Evolutionary conservation across 768 basidiomycete species (phyloP).

Genomic region (Amylocystis lapponica): DNA sequence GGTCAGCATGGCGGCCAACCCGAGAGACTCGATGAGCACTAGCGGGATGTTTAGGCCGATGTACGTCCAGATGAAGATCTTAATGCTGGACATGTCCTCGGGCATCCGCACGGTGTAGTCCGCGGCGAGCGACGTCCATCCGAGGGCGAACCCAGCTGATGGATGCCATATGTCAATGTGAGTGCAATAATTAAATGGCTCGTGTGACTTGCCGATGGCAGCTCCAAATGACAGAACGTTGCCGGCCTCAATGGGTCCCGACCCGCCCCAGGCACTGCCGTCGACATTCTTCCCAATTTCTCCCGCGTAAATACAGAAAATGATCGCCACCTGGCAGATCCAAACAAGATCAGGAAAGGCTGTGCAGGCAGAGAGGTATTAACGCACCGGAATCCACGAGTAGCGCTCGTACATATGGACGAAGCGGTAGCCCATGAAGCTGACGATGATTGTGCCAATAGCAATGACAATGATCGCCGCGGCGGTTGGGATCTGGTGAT

Average conservation of each 20-base stretch:
- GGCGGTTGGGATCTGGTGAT: slow-evolving; percentile 28
- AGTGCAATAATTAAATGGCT: too few relatives aligned
- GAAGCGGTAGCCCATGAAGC: slow-evolving; percentile 36
- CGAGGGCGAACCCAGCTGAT: slow-evolving; percentile 29
- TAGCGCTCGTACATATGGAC: slow-evolving; percentile 38
- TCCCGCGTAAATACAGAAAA: slow-evolving; percentile 30
- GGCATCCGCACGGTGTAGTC: slow-evolving; percentile 41
- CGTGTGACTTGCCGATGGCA: slow-evolving; percentile 13
- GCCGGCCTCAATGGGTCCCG: slow-evolving; percentile 28
- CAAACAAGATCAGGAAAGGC: slow-evolving; percentile 11
- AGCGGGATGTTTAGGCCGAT: slow-evolving; percentile 25
- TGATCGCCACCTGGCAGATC: slow-evolving; percentile 36
- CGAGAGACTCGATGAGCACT: slow-evolving; percentile 37
- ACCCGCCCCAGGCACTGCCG: slow-evolving; percentile 19
- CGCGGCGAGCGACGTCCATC: slow-evolving; percentile 35
- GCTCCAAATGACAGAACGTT: slow-evolving; percentile 33
- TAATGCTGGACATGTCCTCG: slow-evolving; percentile 19
- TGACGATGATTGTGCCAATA: slow-evolving; percentile 30
- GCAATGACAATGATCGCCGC: slow-evolving; percentile 42
- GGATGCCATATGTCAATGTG: not conserved
- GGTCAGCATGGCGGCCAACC: slow-evolving; percentile 33
- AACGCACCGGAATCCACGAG: slow-evolving; percentile 13
- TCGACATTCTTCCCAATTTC: slow-evolving; percentile 23
- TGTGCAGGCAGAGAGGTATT: not conserved
- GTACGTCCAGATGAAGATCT: slow-evolving; percentile 37